These are phyloP conservation scores for Trichoderma polysporum DNA, from an alignment of 2,329 filamentous ascomycete species.

Conservation along the genomic window DNA sequence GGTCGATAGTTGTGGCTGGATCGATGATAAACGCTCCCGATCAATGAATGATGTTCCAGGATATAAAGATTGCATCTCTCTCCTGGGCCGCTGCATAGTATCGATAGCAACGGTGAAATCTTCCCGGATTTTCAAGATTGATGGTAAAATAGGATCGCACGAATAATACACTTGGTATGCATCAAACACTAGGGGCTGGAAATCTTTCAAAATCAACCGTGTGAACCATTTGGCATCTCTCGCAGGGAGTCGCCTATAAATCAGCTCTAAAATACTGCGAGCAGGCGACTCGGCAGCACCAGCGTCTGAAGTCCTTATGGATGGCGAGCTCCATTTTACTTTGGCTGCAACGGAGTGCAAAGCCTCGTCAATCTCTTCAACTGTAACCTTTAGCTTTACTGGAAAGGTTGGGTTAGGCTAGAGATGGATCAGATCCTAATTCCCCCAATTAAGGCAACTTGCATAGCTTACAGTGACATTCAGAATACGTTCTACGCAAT, in stretches of 20 bases:
- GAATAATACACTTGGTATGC: constrained; percentile 52
- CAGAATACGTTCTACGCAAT: constrained; percentile 67
- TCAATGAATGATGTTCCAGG: constrained; percentile 21
- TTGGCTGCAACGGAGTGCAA: constrained; percentile 66
- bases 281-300: constrained; percentile 27
- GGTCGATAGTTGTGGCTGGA: constrained; percentile 57
- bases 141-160: constrained; percentile 69
- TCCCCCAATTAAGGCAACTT: not conserved
- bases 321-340: constrained; percentile 68
- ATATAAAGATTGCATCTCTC: constrained; percentile 20
- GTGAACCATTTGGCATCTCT: constrained; percentile 85
- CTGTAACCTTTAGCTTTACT: constrained; percentile 49
- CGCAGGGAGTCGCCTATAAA: constrained; percentile 62
- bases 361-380: constrained; percentile 70
- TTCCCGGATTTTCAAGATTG: constrained; percentile 67
- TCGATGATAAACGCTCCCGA: constrained; percentile 27
- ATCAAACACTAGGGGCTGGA: constrained; percentile 65
- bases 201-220: constrained; percentile 74
- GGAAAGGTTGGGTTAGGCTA: constrained; percentile 45
- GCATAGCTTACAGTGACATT: constrained; percentile 52
- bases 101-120: constrained; percentile 61
- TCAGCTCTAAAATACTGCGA: constrained; percentile 48
- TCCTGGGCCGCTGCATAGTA: constrained; percentile 45
- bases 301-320: constrained; percentile 46
- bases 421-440: not conserved